A percentile compares a stretch with the other conserved stretches of the same genome.
Evolutionary conservation across 257 asterid genomes (phyloP).

Genomic region (Rhazya stricta): DNA sequence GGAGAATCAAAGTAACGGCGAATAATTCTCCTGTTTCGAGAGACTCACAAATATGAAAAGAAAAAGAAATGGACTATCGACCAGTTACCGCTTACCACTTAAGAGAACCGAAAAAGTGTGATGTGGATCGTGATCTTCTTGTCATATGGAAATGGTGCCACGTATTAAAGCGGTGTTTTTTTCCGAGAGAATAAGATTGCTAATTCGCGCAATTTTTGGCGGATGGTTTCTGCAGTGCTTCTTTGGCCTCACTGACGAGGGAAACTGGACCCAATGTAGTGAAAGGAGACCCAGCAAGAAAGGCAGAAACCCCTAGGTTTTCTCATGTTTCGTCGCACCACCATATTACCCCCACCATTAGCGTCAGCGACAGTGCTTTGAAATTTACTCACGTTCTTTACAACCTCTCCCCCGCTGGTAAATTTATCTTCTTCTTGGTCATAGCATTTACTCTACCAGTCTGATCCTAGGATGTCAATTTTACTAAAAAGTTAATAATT

Average conservation of each 20-base stretch:
- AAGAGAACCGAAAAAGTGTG: too few species aligned
- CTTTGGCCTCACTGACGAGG: slow-evolving; percentile 78
- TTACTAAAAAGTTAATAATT: background rate
- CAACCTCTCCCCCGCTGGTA: slow-evolving; percentile 87
- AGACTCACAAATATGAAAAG: too few species aligned
- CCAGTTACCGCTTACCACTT: too few species aligned
- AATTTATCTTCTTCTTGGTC: background rate
- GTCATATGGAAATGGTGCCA: too few species aligned
- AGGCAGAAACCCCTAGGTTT: slow-evolving; percentile 50
- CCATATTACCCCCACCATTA: slow-evolving; percentile 41
- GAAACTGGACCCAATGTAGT: slow-evolving; percentile 84
- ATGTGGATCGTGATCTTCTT: too few species aligned
- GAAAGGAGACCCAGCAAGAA: slow-evolving; percentile 66
- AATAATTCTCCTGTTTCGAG: too few species aligned
- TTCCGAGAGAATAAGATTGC: too few species aligned
- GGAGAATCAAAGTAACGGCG: too few species aligned
- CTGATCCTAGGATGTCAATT: too few species aligned
- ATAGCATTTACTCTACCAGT: background rate
- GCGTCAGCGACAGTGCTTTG: slow-evolving; percentile 60
- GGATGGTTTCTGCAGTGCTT: slow-evolving; percentile 34
- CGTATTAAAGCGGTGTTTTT: too few species aligned
- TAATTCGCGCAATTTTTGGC: background rate
- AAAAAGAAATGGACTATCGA: too few species aligned
- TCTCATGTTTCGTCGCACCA: slow-evolving; percentile 24
- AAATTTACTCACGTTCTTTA: slow-evolving; percentile 81